phyloP scores from a whole-genome alignment of 805 yeast species.

The Saturnispora halmiae region DNA sequence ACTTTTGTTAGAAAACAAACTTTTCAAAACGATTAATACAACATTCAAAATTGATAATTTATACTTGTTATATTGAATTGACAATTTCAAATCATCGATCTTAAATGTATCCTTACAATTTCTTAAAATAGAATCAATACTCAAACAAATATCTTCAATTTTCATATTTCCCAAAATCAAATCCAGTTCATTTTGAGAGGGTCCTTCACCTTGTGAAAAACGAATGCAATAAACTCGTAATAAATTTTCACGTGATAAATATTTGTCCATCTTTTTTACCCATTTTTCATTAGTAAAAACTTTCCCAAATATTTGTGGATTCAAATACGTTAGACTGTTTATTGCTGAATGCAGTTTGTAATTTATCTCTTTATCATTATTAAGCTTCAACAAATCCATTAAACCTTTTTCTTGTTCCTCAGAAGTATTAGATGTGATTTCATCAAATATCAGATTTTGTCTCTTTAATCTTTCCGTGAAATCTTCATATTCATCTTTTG shows the following conservation, averaged over 20 bases:
- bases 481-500: constrained; percentile 15
- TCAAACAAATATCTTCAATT: constrained; percentile 20
- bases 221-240: constrained; percentile 21
- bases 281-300: constrained; percentile 16
- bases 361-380: constrained; percentile 10
- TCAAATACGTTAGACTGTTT: constrained; percentile 19
- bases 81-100: constrained; percentile 22
- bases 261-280: constrained; percentile 12
- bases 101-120: constrained; percentile 23
- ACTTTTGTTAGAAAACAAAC: constrained; percentile 10
- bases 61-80: constrained; percentile 26
- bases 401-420: constrained; percentile 18
- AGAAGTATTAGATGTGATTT: constrained; percentile 20
- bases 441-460: constrained; percentile 19
- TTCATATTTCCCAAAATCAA: constrained; percentile 14
- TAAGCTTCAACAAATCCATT: constrained; percentile 8
- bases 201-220: constrained; percentile 8
- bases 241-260: constrained; percentile 23
- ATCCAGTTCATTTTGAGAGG: constrained; percentile 7
- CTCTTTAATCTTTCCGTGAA: constrained; percentile 17
- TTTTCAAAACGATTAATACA: constrained; percentile 15
- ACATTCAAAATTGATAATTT: constrained; percentile 18
- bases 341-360: constrained; percentile 20
- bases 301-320: constrained; percentile 18
- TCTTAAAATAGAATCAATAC: constrained; percentile 18